phyloP scores from a whole-genome alignment of 768 basidiomycete genomes.

The Sporobolomyces phaffii region DNA sequence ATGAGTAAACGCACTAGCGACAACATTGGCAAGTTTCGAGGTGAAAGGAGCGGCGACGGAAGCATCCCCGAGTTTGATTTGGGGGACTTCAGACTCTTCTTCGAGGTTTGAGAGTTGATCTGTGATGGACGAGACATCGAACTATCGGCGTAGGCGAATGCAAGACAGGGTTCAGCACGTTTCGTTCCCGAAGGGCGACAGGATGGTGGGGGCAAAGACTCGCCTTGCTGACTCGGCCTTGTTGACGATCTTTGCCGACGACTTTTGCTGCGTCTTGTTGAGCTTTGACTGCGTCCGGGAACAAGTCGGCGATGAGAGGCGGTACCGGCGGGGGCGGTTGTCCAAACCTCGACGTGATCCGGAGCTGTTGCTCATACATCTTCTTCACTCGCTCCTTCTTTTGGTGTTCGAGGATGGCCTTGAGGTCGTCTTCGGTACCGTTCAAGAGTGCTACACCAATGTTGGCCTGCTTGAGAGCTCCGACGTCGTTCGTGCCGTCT shows the following conservation, averaged over 20 bases:
- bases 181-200: too few relatives aligned
- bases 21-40: conserved; percentile 93
- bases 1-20: conserved; percentile 76
- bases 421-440: conserved; percentile 81
- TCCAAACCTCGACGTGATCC: conserved; percentile 79
- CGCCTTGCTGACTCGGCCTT: conserved; percentile 88
- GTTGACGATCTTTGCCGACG: conserved; percentile 61
- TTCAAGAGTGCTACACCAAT: conserved; percentile 90
- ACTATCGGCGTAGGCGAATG: conserved; percentile 50
- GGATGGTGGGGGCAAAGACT: conserved; percentile 40
- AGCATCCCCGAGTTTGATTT: conserved; percentile 99
- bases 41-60: conserved; percentile 99
- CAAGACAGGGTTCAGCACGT: too few relatives aligned
- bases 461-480: conserved; percentile 95
- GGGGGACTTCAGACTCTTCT: conserved; percentile 82
- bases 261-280: conserved; percentile 73
- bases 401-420: conserved; percentile 89
- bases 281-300: conserved; percentile 83
- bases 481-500: conserved; percentile 98
- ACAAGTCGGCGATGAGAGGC: conserved; percentile 72
- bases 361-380: conserved; percentile 92
- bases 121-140: conserved; percentile 70
- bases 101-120: conserved; percentile 87
- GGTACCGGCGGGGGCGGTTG: conserved; percentile 93
- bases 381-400: conserved; percentile 85